Evolutionary conservation across 2,329 filamentous ascomycete genomes (phyloP).

Genomic region (Beauveria caledonica): DNA sequence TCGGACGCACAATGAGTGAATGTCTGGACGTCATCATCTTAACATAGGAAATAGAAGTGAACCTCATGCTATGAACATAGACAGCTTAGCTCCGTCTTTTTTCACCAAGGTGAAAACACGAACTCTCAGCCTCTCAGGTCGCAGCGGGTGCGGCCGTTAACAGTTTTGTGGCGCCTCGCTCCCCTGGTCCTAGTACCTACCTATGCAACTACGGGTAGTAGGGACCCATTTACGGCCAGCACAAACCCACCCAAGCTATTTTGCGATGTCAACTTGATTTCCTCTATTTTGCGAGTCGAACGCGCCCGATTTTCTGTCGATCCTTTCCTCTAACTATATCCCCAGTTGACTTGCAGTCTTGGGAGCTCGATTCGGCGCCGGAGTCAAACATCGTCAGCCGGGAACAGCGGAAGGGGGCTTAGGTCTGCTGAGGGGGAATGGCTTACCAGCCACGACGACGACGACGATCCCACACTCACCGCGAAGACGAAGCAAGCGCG

Average conservation of each 20-base stretch:
- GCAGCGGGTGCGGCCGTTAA: neutral
- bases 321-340: neutral
- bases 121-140: neutral
- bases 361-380: neutral
- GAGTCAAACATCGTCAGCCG: neutral
- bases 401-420: neutral
- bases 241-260: slow-evolving; percentile 3
- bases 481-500: neutral
- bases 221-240: neutral
- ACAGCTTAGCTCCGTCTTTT: no score
- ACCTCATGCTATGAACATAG: no score
- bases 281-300: neutral
- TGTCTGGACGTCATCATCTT: no score
- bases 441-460: neutral
- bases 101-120: no score
- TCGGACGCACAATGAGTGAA: no score
- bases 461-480: neutral
- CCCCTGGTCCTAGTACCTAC: neutral
- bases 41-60: no score
- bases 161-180: neutral
- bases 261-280: neutral
- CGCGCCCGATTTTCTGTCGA: neutral
- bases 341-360: neutral
- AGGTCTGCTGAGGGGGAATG: neutral
- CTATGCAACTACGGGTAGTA: neutral